Conservation (phyloP, 2,329 filamentous ascomycete species). For the Diatrype stigma region DNA sequence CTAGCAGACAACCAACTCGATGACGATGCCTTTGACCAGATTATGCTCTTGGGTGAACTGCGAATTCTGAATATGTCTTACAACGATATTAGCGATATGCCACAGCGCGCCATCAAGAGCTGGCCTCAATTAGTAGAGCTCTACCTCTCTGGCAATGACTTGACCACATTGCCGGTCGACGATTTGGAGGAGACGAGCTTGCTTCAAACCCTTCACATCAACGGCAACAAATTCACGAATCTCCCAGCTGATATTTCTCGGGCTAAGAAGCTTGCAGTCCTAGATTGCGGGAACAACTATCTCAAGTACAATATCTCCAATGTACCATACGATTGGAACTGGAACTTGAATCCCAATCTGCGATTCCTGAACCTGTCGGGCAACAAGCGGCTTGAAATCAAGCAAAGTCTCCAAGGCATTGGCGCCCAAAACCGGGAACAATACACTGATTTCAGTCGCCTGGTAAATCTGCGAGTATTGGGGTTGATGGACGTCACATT, state of each 20-base stretch:
- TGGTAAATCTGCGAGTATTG: slow-evolving; percentile 79
- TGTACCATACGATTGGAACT: slow-evolving; percentile 99
- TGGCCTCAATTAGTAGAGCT: slow-evolving; percentile 90
- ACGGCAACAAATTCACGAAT: slow-evolving; percentile 96
- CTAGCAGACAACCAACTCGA: slow-evolving; percentile 91
- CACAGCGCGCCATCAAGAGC: slow-evolving; percentile 78
- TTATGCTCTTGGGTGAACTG: slow-evolving; percentile 76
- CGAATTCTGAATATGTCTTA: slow-evolving; percentile 90
- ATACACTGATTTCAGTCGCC: slow-evolving; percentile 83
- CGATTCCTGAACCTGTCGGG: slow-evolving; percentile 95
- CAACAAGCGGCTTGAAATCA: slow-evolving; percentile 94
- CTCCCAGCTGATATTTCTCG: slow-evolving; percentile 92
- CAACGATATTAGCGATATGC: slow-evolving; percentile 90
- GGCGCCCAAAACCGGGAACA: slow-evolving; percentile 58
- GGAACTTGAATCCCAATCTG: slow-evolving; percentile 95
- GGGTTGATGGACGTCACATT: slow-evolving; percentile 98
- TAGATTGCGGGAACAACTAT: slow-evolving; percentile 92
- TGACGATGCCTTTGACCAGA: slow-evolving; percentile 91
- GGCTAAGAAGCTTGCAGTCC: slow-evolving; percentile 82
- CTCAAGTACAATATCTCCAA: slow-evolving; percentile 99
- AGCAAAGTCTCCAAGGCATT: slow-evolving; percentile 54
- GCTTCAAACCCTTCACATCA: slow-evolving; percentile 88
- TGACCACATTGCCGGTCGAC: slow-evolving; percentile 87
- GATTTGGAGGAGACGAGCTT: slow-evolving; percentile 87
- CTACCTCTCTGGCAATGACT: slow-evolving; percentile 90